Conservation (phyloP, 768 basidiomycete genomes). For the Sporobolomyces roseus region DNA sequence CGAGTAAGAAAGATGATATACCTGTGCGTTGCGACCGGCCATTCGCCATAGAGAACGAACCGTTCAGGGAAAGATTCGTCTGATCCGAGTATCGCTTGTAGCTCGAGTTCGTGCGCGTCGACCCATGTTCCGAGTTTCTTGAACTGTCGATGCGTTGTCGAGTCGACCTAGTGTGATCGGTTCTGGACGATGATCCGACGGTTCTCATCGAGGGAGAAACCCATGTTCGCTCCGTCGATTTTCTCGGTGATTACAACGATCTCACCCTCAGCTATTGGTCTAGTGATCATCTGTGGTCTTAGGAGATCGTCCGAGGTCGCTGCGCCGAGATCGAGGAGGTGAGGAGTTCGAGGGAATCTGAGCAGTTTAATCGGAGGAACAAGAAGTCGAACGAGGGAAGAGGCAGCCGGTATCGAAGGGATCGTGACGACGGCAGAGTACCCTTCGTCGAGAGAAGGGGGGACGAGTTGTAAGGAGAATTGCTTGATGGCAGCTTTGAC, state of each 20-base stretch:
- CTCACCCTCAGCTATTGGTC: no score
- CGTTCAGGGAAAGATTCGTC: slow-evolving; percentile 57
- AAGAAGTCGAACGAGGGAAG: slow-evolving; percentile 54
- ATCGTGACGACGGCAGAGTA: slow-evolving; percentile 57
- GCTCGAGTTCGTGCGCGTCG: slow-evolving; percentile 53
- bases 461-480: slow-evolving; percentile 55
- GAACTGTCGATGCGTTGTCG: slow-evolving; percentile 61
- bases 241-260: slow-evolving; percentile 58
- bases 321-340: slow-evolving; percentile 60
- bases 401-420: slow-evolving; percentile 56
- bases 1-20: neutral
- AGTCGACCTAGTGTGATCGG: slow-evolving; percentile 60
- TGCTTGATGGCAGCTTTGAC: slow-evolving; percentile 60
- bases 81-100: slow-evolving; percentile 46
- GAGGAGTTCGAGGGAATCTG: slow-evolving; percentile 64
- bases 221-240: slow-evolving; percentile 66
- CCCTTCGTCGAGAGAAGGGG: slow-evolving; percentile 56
- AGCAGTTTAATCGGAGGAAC: slow-evolving; percentile 53
- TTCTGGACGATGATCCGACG: slow-evolving; percentile 58
- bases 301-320: slow-evolving; percentile 58
- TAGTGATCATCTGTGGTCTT: neutral
- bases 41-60: slow-evolving; percentile 63
- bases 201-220: slow-evolving; percentile 58
- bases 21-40: slow-evolving; percentile 62
- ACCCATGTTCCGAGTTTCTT: slow-evolving; percentile 59